These are phyloP conservation scores for Canariomyces notabilis DNA, from an alignment of 2,329 filamentous ascomycete genomes.

Conservation along the genomic window DNA sequence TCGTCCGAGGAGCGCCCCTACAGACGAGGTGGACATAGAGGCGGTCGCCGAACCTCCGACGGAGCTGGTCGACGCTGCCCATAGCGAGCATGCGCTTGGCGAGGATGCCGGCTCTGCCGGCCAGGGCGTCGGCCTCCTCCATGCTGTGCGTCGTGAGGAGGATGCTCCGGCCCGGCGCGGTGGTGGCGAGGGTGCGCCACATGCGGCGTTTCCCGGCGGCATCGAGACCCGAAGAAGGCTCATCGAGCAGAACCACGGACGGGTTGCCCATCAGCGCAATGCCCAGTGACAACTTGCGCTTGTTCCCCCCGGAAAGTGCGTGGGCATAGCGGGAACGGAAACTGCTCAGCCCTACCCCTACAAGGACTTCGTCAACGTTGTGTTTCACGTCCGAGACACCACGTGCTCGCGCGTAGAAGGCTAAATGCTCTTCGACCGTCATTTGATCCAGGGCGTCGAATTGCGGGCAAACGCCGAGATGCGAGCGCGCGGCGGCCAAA, in stretches of 20 bases:
- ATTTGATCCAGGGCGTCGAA: conserved; percentile 85
- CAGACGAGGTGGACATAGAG: conserved; percentile 80
- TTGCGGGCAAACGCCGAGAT: conserved; percentile 89
- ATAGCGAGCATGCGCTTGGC: conserved; percentile 80
- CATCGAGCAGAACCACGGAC: conserved; percentile 79
- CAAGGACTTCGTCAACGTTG: conserved; percentile 74
- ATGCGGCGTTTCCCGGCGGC: conserved; percentile 87
- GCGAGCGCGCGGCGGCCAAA: conserved; percentile 65
- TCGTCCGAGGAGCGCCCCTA: conserved; percentile 67
- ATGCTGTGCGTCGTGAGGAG: conserved; percentile 90
- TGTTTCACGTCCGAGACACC: conserved; percentile 70
- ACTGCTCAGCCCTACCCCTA: conserved; percentile 68
- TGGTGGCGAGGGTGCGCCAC: conserved; percentile 77
- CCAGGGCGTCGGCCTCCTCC: conserved; percentile 90
- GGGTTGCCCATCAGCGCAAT: conserved; percentile 94
- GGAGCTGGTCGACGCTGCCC: conserved; percentile 67
- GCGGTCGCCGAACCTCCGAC: conserved; percentile 69
- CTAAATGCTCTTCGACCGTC: conserved; percentile 81
- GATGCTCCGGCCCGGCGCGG: conserved; percentile 72
- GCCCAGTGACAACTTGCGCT: conserved; percentile 82
- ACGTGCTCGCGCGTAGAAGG: conserved; percentile 80
- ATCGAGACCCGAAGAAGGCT: conserved; percentile 84
- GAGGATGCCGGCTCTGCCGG: conserved; percentile 78
- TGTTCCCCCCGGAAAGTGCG: conserved; percentile 83
- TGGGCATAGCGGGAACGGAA: conserved; percentile 72